A percentile compares a stretch with the other conserved stretches of the same genome.
Evolutionary conservation across 768 basidiomycete species (phyloP).

Genomic region (Omphalotus guepiniiformis): DNA sequence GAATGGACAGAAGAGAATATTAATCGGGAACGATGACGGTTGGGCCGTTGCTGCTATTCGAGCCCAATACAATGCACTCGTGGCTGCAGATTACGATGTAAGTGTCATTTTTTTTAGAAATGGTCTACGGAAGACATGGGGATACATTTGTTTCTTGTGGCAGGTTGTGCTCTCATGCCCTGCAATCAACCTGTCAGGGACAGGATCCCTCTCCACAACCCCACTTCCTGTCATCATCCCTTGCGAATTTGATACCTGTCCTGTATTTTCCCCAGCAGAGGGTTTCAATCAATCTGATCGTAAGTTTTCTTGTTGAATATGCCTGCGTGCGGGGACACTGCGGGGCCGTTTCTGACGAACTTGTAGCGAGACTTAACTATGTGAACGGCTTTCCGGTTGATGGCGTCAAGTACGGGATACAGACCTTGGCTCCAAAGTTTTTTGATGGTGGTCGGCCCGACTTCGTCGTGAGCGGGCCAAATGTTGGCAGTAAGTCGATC

Average conservation of each 20-base stretch:
- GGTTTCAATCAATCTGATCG: slow-evolving; percentile 36
- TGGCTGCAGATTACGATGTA: slow-evolving; percentile 26
- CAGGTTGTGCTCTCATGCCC: slow-evolving; percentile 47
- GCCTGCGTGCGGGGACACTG: too few relatives aligned
- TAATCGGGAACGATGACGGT: slow-evolving; percentile 31
- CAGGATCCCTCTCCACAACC: slow-evolving; percentile 34
- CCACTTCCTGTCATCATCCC: slow-evolving; percentile 26
- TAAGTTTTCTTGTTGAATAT: too few relatives aligned
- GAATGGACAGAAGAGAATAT: slow-evolving; percentile 8
- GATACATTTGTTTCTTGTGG: too few relatives aligned
- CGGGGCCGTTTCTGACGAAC: too few relatives aligned
- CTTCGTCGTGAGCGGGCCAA: slow-evolving; percentile 43
- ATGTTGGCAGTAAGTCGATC: slow-evolving; percentile 36
- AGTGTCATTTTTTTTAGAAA: neutral
- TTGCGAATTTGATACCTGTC: slow-evolving; percentile 42
- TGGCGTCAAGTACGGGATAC: slow-evolving; percentile 36
- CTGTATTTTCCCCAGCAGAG: slow-evolving; percentile 35
- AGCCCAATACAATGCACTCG: slow-evolving; percentile 35
- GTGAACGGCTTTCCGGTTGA: slow-evolving; percentile 36
- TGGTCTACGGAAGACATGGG: too few relatives aligned
- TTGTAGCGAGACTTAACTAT: slow-evolving; percentile 30
- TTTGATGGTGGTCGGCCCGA: slow-evolving; percentile 33
- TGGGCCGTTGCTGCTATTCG: slow-evolving; percentile 47
- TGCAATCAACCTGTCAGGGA: slow-evolving; percentile 42
- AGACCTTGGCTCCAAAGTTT: slow-evolving; percentile 39